These are phyloP conservation scores for Cordyceps pruinosa DNA, from an alignment of 2,329 filamentous ascomycete species.

Conservation along the genomic window DNA sequence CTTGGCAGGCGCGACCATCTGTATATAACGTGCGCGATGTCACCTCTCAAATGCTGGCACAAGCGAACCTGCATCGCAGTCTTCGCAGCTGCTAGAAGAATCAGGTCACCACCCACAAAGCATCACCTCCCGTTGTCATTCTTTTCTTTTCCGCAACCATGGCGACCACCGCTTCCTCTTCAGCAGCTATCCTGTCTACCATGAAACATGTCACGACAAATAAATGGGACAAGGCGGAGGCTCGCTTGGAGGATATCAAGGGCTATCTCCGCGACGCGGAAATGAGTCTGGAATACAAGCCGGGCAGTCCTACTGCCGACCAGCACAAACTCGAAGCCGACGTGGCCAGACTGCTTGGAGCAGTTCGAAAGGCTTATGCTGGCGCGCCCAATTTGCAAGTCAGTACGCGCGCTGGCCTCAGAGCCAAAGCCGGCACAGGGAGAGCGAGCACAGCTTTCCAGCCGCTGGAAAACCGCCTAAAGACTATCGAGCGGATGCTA, in stretches of 20 bases:
- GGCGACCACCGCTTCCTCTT: background rate
- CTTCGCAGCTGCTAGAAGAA: background rate
- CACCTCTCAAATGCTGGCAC: background rate
- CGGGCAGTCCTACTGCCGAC: background rate
- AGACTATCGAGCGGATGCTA: conserved; percentile 11
- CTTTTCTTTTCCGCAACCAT: conserved; percentile 3
- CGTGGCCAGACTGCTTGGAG: background rate
- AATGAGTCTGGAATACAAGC: background rate
- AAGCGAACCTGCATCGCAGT: background rate
- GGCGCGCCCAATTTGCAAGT: background rate
- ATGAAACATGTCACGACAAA: conserved; percentile 10
- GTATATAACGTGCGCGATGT: background rate
- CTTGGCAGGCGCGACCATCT: background rate
- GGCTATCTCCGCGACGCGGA: background rate
- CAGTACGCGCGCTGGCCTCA: background rate
- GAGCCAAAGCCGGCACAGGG: background rate
- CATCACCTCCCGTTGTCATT: background rate
- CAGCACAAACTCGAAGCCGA: conserved; percentile 5
- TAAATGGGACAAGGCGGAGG: conserved; percentile 9
- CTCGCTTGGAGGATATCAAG: conserved; percentile 1
- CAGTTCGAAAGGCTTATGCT: background rate
- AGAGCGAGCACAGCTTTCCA: background rate
- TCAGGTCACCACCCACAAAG: background rate
- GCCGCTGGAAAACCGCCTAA: background rate
- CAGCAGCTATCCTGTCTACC: conserved; percentile 10